A percentile compares a stretch with the other conserved stretches of the same genome.
phyloP scores from a whole-genome alignment of 106 monocot genomes.

The Gastrodia elata region DNA sequence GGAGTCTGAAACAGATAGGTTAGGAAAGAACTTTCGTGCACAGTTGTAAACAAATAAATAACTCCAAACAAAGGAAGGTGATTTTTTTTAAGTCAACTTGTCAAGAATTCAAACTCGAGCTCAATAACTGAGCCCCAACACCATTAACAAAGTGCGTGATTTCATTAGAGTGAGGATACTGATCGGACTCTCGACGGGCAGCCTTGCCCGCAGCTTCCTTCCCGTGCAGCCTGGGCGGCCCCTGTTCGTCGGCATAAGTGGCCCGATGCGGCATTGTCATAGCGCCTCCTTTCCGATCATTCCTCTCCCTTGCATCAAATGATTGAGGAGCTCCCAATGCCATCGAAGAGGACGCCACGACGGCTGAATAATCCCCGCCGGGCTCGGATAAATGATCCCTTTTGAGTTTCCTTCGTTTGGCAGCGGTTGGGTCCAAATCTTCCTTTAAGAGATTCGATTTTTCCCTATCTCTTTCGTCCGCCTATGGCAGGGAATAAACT shows the following conservation, averaged over 20 bases:
- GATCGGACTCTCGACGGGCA: conserved; percentile 61
- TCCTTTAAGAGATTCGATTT: conserved; percentile 66
- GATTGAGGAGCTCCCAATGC: conserved; percentile 29
- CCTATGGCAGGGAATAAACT: conserved; percentile 25
- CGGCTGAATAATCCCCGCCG: conserved; percentile 57
- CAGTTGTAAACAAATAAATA: no score
- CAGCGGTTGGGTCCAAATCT: conserved; percentile 46
- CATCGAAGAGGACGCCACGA: conserved; percentile 27
- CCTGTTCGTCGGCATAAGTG: conserved; percentile 54
- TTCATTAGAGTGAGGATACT: conserved; percentile 57
- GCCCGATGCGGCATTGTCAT: conserved; percentile 41
- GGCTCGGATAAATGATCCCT: conserved; percentile 41
- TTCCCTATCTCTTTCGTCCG: conserved; percentile 88
- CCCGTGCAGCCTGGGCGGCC: conserved; percentile 39
- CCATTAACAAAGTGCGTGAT: no score
- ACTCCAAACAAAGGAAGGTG: no score
- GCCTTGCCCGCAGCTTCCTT: conserved; percentile 72
- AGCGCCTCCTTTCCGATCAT: conserved; percentile 47
- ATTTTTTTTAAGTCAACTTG: no score
- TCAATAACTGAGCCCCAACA: no score
- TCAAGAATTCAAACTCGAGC: no score
- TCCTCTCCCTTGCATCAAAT: conserved; percentile 63
- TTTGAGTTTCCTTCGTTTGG: conserved; percentile 79
- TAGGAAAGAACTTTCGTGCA: conserved; percentile 18
- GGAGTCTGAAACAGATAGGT: conserved; percentile 30